A percentile compares a stretch with the other conserved stretches of the same genome.
These are phyloP conservation scores for Omphalea diandra DNA, from an alignment of 441 rosid species.

Conservation along the genomic window DNA sequence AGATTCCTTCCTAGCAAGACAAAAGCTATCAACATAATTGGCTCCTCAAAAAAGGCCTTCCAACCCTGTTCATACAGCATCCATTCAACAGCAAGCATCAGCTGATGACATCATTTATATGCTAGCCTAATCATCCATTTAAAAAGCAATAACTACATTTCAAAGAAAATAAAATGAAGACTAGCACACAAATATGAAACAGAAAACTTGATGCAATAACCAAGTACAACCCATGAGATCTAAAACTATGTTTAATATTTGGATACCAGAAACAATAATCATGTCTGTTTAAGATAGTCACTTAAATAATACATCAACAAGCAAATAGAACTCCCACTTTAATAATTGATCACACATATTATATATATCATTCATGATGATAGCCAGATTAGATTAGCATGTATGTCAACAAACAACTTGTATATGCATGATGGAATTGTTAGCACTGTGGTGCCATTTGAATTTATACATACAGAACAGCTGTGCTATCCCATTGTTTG, in stretches of 20 bases:
- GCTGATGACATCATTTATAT: conserved; percentile 13
- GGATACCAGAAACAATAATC: not conserved
- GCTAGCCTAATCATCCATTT: conserved; percentile 9
- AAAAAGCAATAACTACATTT: conserved; percentile 1
- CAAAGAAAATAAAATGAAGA: conserved; percentile 6
- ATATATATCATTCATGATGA: not conserved
- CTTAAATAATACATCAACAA: not conserved
- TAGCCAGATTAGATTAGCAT: not conserved
- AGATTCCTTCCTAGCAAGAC: conserved; percentile 96
- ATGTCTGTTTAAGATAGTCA: not conserved
- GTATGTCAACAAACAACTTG: not conserved
- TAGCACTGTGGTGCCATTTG: not conserved
- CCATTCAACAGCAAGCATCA: conserved; percentile 30
- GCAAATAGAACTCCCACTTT: not conserved
- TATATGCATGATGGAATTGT: not conserved
- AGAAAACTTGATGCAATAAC: not conserved
- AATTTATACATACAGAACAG: not conserved
- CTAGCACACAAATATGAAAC: not conserved
- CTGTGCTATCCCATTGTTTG: not conserved
- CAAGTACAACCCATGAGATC: not conserved
- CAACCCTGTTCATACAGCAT: conserved; percentile 68
- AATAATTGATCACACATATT: not conserved
- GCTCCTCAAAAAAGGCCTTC: conserved; percentile 98
- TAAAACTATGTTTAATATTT: not conserved
- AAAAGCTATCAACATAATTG: conserved; percentile 91